These are phyloP conservation scores for Tinospora cordifolia DNA, from an alignment of 164 flowering plant genomes.

Conservation along the genomic window DNA sequence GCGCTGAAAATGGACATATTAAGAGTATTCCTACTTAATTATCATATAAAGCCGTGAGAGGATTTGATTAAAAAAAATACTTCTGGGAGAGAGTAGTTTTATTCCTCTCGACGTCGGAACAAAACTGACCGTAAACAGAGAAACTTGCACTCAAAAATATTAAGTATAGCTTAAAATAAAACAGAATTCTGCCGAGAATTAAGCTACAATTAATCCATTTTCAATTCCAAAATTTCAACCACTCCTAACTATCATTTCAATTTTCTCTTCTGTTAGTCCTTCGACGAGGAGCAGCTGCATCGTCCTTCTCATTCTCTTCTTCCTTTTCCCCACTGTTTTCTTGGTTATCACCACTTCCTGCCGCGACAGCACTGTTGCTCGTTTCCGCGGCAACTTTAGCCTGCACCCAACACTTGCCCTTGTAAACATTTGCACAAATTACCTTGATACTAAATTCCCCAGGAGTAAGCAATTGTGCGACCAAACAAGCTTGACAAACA, in stretches of 20 bases:
- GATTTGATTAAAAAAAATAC: too few species aligned
- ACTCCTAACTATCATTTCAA: slow-evolving; percentile 12
- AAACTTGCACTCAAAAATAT: not conserved
- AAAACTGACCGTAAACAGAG: not conserved
- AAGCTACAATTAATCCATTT: slow-evolving; percentile 1
- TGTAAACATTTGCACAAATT: not conserved
- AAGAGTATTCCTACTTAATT: too few species aligned
- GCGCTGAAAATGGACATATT: too few species aligned
- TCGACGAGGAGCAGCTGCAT: slow-evolving; percentile 43
- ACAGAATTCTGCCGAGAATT: not conserved
- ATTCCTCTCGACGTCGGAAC: not conserved
- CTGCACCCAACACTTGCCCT: slow-evolving; percentile 15
- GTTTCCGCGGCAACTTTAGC: slow-evolving; percentile 18
- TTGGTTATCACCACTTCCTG: slow-evolving; percentile 26
- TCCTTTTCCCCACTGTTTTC: slow-evolving; percentile 34
- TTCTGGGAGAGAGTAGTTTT: too few species aligned
- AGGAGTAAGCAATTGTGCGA: too few species aligned
- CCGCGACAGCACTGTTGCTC: slow-evolving; percentile 7
- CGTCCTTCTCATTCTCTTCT: slow-evolving; percentile 33
- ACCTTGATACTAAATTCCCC: not conserved
- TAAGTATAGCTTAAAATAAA: not conserved
- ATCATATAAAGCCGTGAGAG: too few species aligned
- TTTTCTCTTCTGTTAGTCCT: slow-evolving; percentile 45
- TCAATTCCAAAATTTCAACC: slow-evolving; percentile 8
- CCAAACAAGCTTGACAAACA: not conserved